Base-by-base conservation (phyloP, 176 grass and related monocot species). In the Tuctoria greenei region DNA sequence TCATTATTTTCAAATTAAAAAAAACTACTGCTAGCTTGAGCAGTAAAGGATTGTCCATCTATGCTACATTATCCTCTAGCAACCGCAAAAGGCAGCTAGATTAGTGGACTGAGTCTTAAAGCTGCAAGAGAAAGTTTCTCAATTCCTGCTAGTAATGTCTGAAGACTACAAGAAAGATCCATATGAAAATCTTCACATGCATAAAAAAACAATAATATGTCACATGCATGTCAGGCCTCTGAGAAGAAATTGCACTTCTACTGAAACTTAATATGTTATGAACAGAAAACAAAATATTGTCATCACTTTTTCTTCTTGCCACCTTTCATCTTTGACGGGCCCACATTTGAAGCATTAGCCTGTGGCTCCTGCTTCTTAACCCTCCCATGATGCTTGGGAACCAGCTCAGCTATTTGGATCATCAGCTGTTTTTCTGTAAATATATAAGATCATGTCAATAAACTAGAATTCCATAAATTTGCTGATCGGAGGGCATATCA, bases 381-480 rank as follows among this genome's bases (percentile, higher is more conserved):
- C 82, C 91, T 98, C 64, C 91, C 95, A 66, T 88, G 91, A 75
- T 98, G 91, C 82, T 94, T 94, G 39, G 95, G 95, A 69, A 98
- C 87, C 61, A 98, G 71, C 82, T 88, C 95, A 61, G 91, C 91
- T 61, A 98, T 61, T 83, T 85, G 84, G 73, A 94, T 68, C 95
- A 94, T 86, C 63, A 98, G 77, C 56, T 90, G 84, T 67, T 98
- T 98, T 80, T 90, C 95, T 94, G 86, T 59, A 81, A 51, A 76
- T 17, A 64, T 67, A 38, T 36, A 15, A 51, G 64, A 21, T 8
- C 16, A 14, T 64, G 46, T 80, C 76, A 88, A 37, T 75, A 80
- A 24, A 80, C 10, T 57, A 64, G 8, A 75, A 50, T 5, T 50
- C 28, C 35, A 64, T 20, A 64, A 23, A 24, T 36, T 16, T 43